These are phyloP conservation scores for Sporothrix globosa DNA, from an alignment of 2,329 filamentous ascomycete genomes.

Conservation along the genomic window DNA sequence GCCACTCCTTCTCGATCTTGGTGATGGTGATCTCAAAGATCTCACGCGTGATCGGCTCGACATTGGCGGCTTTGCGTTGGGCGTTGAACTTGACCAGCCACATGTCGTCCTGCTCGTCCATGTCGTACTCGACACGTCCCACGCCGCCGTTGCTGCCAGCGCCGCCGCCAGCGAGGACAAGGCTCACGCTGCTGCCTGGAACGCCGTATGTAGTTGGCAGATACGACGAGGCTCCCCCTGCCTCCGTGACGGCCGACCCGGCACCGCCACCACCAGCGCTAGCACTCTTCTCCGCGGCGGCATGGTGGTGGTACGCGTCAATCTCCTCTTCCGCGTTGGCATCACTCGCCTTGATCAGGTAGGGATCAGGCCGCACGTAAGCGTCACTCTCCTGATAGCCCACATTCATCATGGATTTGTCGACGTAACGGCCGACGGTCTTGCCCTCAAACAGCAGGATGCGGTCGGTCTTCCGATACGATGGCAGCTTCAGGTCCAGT, in stretches of 20 bases:
- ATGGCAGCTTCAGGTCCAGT: constrained; percentile 75
- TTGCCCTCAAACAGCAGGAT: constrained; percentile 82
- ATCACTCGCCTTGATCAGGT: constrained; percentile 67
- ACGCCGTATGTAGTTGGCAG: constrained; percentile 36
- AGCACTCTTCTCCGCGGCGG: constrained; percentile 52
- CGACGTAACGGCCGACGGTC: constrained; percentile 85
- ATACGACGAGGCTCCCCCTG: constrained; percentile 41
- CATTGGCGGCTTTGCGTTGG: constrained; percentile 71
- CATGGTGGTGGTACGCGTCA: constrained; percentile 46
- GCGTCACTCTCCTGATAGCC: constrained; percentile 95
- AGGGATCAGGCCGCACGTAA: constrained; percentile 76
- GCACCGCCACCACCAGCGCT: not conserved
- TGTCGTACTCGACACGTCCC: constrained; percentile 94
- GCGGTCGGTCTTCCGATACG: constrained; percentile 76
- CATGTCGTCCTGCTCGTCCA: constrained; percentile 98
- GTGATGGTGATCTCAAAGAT: constrained; percentile 98
- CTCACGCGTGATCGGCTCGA: constrained; percentile 85
- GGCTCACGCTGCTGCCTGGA: constrained; percentile 53
- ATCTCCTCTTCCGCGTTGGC: constrained; percentile 62
- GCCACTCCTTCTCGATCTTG: constrained; percentile 99
- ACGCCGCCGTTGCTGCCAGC: constrained; percentile 51
- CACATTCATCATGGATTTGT: constrained; percentile 93
- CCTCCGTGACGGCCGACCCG: constrained; percentile 45
- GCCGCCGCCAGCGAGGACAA: constrained; percentile 21
- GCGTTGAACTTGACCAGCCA: constrained; percentile 87